Conservation (phyloP, 495 filamentous ascomycete species). For the Xylaria palmicola region DNA sequence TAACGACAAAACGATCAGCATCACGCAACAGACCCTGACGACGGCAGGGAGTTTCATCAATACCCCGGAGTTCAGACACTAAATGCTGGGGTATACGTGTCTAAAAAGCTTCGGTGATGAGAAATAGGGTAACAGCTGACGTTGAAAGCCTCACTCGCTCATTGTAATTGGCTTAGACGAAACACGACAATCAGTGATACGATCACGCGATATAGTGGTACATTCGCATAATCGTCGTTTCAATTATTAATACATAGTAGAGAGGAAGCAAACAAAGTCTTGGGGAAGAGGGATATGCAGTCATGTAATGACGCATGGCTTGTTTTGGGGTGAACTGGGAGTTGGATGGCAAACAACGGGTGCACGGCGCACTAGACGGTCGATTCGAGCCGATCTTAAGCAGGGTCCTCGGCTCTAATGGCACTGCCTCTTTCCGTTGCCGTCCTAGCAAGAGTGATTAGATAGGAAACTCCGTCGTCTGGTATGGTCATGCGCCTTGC, state of each 20-base stretch:
- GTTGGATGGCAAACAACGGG: not conserved
- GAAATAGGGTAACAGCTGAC: not conserved
- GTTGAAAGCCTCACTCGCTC: not conserved
- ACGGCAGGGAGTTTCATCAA: not conserved
- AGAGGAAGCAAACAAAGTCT: not conserved
- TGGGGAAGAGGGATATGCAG: not conserved
- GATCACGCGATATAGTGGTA: constrained; percentile 12
- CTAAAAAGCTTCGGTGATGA: not conserved
- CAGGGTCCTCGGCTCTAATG: not conserved
- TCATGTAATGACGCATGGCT: constrained; percentile 8
- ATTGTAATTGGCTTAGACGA: not conserved
- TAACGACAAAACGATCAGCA: no score
- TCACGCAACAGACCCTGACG: not conserved
- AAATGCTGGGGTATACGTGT: not conserved
- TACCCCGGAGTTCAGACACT: not conserved
- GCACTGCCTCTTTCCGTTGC: not conserved
- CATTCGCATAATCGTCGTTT: constrained; percentile 1
- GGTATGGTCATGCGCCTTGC: no score
- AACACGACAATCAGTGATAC: not conserved
- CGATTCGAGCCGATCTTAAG: not conserved
- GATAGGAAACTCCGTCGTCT: no score
- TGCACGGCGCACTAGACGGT: not conserved
- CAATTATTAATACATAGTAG: no score
- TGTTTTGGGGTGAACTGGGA: not conserved
- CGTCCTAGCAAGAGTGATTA: no score